Percentiles rank a stretch among this genome's conserved stretches.
These are phyloP conservation scores for Phytophthora cajani DNA, from an alignment of 352 stramenopile genomes.

Conservation along the genomic window DNA sequence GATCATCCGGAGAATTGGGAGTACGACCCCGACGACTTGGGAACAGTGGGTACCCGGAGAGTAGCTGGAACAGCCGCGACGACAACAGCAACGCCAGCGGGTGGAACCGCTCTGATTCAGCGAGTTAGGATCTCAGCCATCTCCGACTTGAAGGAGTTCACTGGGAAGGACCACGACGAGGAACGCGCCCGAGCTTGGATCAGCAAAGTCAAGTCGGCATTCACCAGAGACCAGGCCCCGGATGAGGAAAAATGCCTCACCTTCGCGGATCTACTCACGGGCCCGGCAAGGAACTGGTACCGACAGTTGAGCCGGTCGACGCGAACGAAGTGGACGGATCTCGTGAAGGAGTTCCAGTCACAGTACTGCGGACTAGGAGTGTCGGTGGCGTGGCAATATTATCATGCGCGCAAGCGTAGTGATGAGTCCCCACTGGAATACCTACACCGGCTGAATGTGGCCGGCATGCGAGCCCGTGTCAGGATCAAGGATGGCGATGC, in stretches of 20 bases:
- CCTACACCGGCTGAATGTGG: constrained; percentile 6
- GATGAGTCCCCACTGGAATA: constrained; percentile 15
- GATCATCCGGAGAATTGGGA: too few species aligned
- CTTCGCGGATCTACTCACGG: constrained; percentile 3
- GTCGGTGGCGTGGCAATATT: constrained; percentile 8
- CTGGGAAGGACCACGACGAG: constrained; percentile 1
- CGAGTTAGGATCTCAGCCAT: constrained; percentile 4
- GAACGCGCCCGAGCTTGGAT: constrained; percentile 5
- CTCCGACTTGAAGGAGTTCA: constrained; percentile 12
- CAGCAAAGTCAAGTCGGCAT: constrained; percentile 4
- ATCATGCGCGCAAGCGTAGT: constrained; percentile 1
- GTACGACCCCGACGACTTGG: too few species aligned
- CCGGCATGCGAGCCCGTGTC: constrained; percentile 2
- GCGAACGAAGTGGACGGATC: neutral
- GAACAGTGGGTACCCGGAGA: too few species aligned
- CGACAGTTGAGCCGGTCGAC: neutral
- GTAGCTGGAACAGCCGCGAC: too few species aligned
- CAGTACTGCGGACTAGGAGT: constrained; percentile 3
- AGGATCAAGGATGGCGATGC: constrained; percentile 2
- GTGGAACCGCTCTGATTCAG: neutral
- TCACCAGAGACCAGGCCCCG: neutral
- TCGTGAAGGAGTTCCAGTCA: constrained; percentile 1
- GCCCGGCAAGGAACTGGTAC: constrained; percentile 7
- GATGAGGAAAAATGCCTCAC: constrained; percentile 9
- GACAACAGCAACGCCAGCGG: neutral